Evolutionary conservation across 768 basidiomycete genomes (phyloP), one percentile per base, ranked within the genome.

Genomic region (Strobilomyces confusus): DNA sequence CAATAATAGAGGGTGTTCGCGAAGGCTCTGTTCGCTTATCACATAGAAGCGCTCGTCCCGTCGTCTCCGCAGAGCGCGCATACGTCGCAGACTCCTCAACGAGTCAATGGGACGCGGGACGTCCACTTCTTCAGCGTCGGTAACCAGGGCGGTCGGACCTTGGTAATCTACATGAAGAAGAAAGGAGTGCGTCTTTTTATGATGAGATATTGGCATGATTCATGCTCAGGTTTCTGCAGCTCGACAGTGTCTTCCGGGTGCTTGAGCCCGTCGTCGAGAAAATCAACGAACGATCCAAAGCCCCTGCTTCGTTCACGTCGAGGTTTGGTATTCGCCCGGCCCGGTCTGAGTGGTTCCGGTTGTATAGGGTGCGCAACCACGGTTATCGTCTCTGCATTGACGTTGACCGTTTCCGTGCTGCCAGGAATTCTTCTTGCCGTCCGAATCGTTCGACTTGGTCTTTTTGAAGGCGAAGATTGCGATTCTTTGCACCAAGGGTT

Each of bases 101-200:
- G 94, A 59, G 77, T 98, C 36, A 92, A 88, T 63, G 89, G 91
- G 0, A 89, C 84, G 36, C 89, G 89, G 66, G 94, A 98, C 58
- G 92, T 98, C 11, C 87, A 92, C 57, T 98, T 95, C 76, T 98
- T 99, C 75, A 89, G 88, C 61, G 92, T 95, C 23, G 95, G 95
- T 5, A 86, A 81, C 45, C 77, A 98, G 19, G 83, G 86, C 45
- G 88, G 87, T 13, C 83, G 95, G 7, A 97, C 95, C 0, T 75
- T 99, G 20, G 87, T 98, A 23, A 84, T 95, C 40, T 95, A 91
- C 67, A 95, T 97, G 88, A 94, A 94, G 78, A 91, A 89, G 71
- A 95, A 95, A 73, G 90, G 90, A 40, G 83, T 83, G 58, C 33
- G 80, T 66, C 4, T 15, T 45, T 49, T 30, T 40, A n/a, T n/a